Base-by-base conservation (phyloP, 2,329 filamentous ascomycete genomes). In the Chaetomiaceae sp. region DNA sequence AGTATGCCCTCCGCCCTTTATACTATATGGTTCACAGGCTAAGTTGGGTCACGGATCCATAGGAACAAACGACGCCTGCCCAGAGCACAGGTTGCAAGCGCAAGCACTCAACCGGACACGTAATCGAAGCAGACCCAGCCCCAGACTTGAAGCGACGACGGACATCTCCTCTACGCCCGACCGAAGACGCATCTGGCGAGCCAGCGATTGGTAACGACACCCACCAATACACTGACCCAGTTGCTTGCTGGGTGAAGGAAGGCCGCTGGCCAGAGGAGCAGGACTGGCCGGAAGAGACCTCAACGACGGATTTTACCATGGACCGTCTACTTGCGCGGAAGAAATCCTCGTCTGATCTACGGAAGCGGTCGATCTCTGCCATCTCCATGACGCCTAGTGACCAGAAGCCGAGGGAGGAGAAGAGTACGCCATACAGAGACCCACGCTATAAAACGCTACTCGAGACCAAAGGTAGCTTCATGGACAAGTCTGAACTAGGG, bases 401-500 rank as follows among this genome's bases (percentile, higher is more conserved):
- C 44, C 29, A 27, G 49, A 42, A 55, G 33, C 49, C 33, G 29
- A 41, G 51, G 45, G 44, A 57, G 54, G 46, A 44, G 59, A 73
- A 72, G 62, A 72, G 63, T 58, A 60, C 66, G 1, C 64, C 55
- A n/a, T 74, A 74, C 50, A 42, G 59, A 54, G 60, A 71, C 59
- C 51, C 61, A 42, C 65, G 64, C 18, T 76, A 75, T 56, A 46
- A 61, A 56, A 63, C 50, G 13, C 41, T 71, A 1, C 73, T 76
- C 50, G 61, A 57, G 29, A 69, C 65, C 16, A 72, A 72, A 52
- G 70, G 71, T 25, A 71, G 65, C 58, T 73, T 67, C 51, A 73
- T 77, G 67, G 51, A 42, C 16, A 62, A 69, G 46, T 71, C 64
- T 2, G 48, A 64, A 2, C 53, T 65, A 5, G 69, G 59, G 10